phyloP scores from a whole-genome alignment of 2,329 filamentous ascomycete genomes.

The Epichloe aotearoae region DNA sequence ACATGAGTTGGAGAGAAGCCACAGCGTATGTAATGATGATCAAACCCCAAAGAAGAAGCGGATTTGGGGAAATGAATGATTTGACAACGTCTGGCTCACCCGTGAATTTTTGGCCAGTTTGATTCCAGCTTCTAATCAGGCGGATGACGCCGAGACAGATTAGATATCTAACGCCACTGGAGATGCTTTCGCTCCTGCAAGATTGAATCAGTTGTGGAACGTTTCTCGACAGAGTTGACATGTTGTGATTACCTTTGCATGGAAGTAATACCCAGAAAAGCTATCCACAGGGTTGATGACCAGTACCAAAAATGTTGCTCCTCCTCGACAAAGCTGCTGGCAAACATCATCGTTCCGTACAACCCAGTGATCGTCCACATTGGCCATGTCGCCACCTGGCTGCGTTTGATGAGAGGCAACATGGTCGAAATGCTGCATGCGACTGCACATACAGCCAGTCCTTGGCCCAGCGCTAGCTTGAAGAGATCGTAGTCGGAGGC shows the following conservation, averaged over 20 bases:
- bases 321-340: slow-evolving; percentile 94
- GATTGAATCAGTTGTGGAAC: not conserved
- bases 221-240: not conserved
- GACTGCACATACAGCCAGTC: slow-evolving; percentile 21
- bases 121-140: slow-evolving; percentile 73
- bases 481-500: slow-evolving; percentile 82
- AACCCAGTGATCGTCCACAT: slow-evolving; percentile 31
- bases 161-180: slow-evolving; percentile 19
- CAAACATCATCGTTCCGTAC: slow-evolving; percentile 90
- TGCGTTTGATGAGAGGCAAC: slow-evolving; percentile 4
- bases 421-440: slow-evolving; percentile 8
- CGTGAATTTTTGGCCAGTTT: slow-evolving; percentile 91
- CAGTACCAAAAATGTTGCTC: slow-evolving; percentile 99
- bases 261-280: slow-evolving; percentile 36
- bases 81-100: slow-evolving; percentile 82
- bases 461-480: slow-evolving; percentile 39
- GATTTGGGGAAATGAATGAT: slow-evolving; percentile 49
- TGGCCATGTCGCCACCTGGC: slow-evolving; percentile 28
- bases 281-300: slow-evolving; percentile 59
- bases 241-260: slow-evolving; percentile 23
- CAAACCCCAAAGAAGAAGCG: slow-evolving; percentile 59
- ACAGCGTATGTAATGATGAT: slow-evolving; percentile 57
- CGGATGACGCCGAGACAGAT: slow-evolving; percentile 49
- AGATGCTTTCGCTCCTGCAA: slow-evolving; percentile 14
- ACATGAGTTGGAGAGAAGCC: slow-evolving; percentile 33